Base-by-base conservation (phyloP, 2,329 filamentous ascomycete species). In the Xylariaceae sp. region DNA sequence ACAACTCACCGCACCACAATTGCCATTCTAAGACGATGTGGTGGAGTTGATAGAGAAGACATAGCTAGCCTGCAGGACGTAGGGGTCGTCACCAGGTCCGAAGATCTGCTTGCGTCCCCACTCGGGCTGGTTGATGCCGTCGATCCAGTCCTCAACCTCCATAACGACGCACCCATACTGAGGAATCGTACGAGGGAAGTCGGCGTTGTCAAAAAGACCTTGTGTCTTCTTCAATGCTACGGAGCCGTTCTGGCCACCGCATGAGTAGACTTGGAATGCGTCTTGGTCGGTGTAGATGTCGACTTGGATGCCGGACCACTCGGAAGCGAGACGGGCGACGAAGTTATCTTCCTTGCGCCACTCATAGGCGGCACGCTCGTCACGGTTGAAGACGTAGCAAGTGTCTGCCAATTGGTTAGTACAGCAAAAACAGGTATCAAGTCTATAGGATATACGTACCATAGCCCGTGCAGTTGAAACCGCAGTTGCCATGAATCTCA, bases 81-180 rank as follows among this genome's bases (percentile, higher is more conserved):
- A 86, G 3, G 81, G 80, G 55, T 79, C 78, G 49, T 75, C 81
- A 9, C 77, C 82, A 1, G 84, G 84, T 31, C 71, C 76, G 61
- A 73, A 86, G 54, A 87, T 73, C 64, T 87, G 83, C 43, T 76
- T 71, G 50, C 92, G 82, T 53, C 84, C 84, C 93, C 93, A 97
- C 70, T 90, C 82, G 0, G 92, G 92, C 62, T 95, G 82, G 73
- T 96, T 97, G 73, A 97, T 94, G 22, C 80, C 91, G 67, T 96
- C 92, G 65, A 97, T 96, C 82, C 85, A 97, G 69, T 94, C 91
- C 77, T 97, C 83, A 12, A 94, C 89, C 74, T 97, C 93, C 70
- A 97, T 81, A 45, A 96, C 93, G 22, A 96, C 66, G 70, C 93
- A 97, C 31, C 90, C 91, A 66, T 91, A 90, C 75, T 92, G 69